Percentiles rank a stretch among this genome's conserved stretches.
These are phyloP conservation scores for Macrolepiota albuminosa DNA, from an alignment of 768 basidiomycete genomes.

Conservation along the genomic window DNA sequence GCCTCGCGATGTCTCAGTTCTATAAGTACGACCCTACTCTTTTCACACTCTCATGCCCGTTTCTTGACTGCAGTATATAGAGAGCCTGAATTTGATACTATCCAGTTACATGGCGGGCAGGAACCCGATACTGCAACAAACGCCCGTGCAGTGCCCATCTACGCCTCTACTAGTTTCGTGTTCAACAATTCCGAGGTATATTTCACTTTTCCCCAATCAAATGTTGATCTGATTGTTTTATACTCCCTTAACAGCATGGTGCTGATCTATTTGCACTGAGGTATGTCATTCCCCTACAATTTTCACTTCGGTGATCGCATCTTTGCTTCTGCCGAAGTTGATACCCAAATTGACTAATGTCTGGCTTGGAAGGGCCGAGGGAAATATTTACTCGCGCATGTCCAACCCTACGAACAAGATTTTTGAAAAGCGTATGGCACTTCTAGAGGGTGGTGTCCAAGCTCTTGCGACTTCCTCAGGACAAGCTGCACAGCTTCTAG, in stretches of 20 bases:
- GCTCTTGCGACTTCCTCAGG: conserved; percentile 74
- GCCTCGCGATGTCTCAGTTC: neutral
- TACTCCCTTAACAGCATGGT: conserved; percentile 44
- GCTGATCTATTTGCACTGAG: conserved; percentile 69
- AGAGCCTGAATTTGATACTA: conserved; percentile 73
- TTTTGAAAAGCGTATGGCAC: conserved; percentile 76
- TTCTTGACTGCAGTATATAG: conserved; percentile 18
- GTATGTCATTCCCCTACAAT: conserved; percentile 19
- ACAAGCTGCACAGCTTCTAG: conserved; percentile 73
- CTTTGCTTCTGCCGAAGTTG: neutral
- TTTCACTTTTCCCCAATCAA: neutral
- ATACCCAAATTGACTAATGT: neutral
- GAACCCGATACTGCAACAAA: conserved; percentile 57
- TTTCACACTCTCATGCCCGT: neutral
- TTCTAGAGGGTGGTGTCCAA: conserved; percentile 74
- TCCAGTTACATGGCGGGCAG: conserved; percentile 79
- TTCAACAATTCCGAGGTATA: conserved; percentile 67
- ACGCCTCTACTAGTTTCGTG: conserved; percentile 66
- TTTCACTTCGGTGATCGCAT: neutral
- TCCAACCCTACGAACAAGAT: conserved; percentile 68
- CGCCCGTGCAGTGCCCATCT: conserved; percentile 77
- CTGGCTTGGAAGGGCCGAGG: conserved; percentile 35
- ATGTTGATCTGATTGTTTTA: neutral
- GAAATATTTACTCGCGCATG: conserved; percentile 68
- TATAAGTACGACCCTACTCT: neutral